Base-by-base conservation (phyloP, 371 early-diverging fungal species). In the Rhizopus arrhizus region DNA sequence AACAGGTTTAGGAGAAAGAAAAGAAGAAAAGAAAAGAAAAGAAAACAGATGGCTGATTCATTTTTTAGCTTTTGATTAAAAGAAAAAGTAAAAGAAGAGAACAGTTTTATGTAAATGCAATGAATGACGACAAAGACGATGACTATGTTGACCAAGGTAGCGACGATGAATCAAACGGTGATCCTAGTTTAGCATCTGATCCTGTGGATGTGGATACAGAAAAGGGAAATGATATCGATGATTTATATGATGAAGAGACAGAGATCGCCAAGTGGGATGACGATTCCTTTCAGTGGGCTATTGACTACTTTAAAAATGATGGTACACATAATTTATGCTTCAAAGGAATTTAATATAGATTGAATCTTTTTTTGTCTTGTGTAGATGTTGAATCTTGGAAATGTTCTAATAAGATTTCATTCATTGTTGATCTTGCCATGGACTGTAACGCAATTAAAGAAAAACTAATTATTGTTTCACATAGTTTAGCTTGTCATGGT, bases 401-500 rank as follows among this genome's bases (percentile, higher is more conserved):
- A n/a, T 42, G 61, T 22, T 72, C 75, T 4, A 56, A 58, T 41
- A 78, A 78, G 22, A 64, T 74, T 45, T 43, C 48, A 12, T 60
- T 70, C 36, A 57, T 68, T 28, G 36, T 65, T 5, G 65, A 61
- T 13, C 64, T 78, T 35, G 53, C 54, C 0, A 53, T 62, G 3
- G 64, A 68, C 32, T 78, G 85, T 46, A 65, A 66, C 8, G 42
- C 36, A 2, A 38, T 72, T 1, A 69, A 73, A 31, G 92, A 95
- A 46, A 91, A 91, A 40, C 70, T 89, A 10, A 71, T 93, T 12
- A 68, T 93, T n/a, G 92, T 92, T 51, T 84, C 87, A 5, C 84
- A 90, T 42, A 88, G 88, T 63, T 67, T 91, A 6, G 77, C 83
- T 0, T 86, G 85, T 13, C 69, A 92, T 5, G 84, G 73, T 55